Evolutionary conservation across 2,329 filamentous ascomycete species (phyloP), one percentile per base, ranked within the genome.

Genomic region (Cordyceps fumosorosea): DNA sequence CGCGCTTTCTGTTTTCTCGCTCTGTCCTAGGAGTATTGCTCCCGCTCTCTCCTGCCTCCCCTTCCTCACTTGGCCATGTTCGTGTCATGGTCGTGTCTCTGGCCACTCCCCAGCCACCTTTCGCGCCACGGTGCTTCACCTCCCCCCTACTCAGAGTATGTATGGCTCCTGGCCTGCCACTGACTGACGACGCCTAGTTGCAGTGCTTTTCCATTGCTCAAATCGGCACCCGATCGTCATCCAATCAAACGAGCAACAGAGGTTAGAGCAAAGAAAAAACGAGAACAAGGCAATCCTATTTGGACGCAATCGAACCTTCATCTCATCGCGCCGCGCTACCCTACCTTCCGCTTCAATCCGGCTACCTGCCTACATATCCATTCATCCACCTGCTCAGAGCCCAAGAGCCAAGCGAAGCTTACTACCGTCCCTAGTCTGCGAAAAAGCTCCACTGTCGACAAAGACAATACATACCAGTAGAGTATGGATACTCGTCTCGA

Each of bases 61-160:
- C 42, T 52, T 18, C 50, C 47, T 34, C 16, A 51, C 44, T 51
- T 42, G 45, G 56, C 37, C 24, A 20, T 59, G 56, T 52, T 59
- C 57, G 50, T 60, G 50, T 60, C 57, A 53, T 60, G 50, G 57
- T 53, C 50, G 48, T 45, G 57, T 34, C 29, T 20, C 16, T 44
- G 40, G 40, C 50, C 24, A 45, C 48, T 12, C 18, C 56, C 57
- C 48, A 60, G 57, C 57, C 57, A 60, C 50, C 48, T 59, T 51
- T 51, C 24, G 44, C 45, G 56, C 45, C 56, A 59, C 56, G 45
- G 42, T 48, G 37, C 26, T 37, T 48, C 42, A 47, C n/a, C 8
- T 44, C 32, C 20, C 22, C 18, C 24, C 16, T 18, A 18, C 5
- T 16, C 3, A 18, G 22, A 34, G 34, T 32, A 26, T 51, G 18